These are phyloP conservation scores for Stentor roeselii DNA, from an alignment of 73 alveolate genomes.

Conservation along the genomic window DNA sequence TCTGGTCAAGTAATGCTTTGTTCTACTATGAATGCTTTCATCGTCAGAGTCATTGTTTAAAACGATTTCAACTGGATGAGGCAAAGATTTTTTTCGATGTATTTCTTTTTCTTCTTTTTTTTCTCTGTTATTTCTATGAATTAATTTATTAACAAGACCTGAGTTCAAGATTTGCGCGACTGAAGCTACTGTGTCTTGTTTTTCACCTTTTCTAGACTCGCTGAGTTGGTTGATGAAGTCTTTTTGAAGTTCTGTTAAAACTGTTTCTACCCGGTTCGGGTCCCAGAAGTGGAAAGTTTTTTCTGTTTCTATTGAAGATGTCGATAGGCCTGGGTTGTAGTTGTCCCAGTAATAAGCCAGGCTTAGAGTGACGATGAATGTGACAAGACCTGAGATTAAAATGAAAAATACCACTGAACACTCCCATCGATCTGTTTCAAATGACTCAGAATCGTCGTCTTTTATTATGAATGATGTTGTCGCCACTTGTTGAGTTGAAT, in stretches of 20 bases:
- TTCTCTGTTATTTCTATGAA: neutral
- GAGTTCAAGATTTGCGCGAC: neutral
- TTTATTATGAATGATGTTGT: neutral
- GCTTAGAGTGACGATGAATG: neutral
- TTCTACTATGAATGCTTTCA: neutral
- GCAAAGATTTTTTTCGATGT: neutral
- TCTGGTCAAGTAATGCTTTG: neutral
- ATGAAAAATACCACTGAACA: neutral
- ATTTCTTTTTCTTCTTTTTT: neutral
- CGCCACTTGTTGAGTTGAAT: neutral
- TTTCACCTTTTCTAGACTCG: slow-evolving; percentile 9
- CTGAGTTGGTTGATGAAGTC: neutral
- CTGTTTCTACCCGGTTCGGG: slow-evolving; percentile 23
- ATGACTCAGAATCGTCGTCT: neutral
- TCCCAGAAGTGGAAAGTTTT: slow-evolving; percentile 8
- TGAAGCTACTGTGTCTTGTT: neutral
- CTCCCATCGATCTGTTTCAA: neutral
- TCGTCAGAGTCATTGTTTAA: neutral
- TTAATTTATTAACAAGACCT: neutral
- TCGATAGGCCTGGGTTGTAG: slow-evolving; percentile 13
- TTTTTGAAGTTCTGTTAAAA: slow-evolving; percentile 1
- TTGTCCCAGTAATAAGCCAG: slow-evolving; percentile 24
- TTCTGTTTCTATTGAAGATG: slow-evolving; percentile 15
- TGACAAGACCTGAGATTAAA: neutral
- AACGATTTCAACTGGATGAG: neutral